Conservation (phyloP, 169 alveolate genomes). For the Besnoitia besnoiti region DNA sequence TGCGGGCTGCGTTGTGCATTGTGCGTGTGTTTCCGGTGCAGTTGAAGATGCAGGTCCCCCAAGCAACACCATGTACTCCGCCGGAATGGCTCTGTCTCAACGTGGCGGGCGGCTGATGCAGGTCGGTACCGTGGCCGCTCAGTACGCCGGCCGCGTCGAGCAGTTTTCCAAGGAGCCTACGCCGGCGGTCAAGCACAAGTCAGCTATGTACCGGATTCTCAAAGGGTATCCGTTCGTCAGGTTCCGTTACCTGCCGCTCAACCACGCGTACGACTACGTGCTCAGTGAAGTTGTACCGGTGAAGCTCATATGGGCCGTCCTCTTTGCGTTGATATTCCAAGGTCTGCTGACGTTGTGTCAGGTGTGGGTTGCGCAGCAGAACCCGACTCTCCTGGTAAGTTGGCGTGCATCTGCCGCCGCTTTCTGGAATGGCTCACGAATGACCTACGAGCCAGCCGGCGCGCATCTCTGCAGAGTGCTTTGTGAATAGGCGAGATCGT, state of each 20-base stretch:
- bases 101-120: not conserved
- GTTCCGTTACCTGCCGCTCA: not conserved
- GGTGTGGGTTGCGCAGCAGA: not conserved
- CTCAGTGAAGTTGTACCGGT: not conserved
- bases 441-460: too few species aligned
- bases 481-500: too few species aligned
- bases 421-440: too few species aligned
- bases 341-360: not conserved
- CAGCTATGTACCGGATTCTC: not conserved
- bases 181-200: not conserved
- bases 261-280: conserved; percentile 11
- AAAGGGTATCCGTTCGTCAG: conserved; percentile 15
- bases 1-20: not conserved
- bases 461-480: too few species aligned
- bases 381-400: not conserved
- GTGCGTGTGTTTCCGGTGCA: not conserved
- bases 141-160: conserved; percentile 11
- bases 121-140: not conserved
- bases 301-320: not conserved
- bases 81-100: not conserved
- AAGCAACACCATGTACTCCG: conserved; percentile 22
- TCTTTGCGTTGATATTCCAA: not conserved
- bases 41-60: not conserved
- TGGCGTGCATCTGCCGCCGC: too few species aligned
- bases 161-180: conserved; percentile 16